Percentiles rank a stretch among this genome's conserved stretches.
Evolutionary conservation across 495 filamentous ascomycete species (phyloP).

Genomic region (Penicillium fimorum): DNA sequence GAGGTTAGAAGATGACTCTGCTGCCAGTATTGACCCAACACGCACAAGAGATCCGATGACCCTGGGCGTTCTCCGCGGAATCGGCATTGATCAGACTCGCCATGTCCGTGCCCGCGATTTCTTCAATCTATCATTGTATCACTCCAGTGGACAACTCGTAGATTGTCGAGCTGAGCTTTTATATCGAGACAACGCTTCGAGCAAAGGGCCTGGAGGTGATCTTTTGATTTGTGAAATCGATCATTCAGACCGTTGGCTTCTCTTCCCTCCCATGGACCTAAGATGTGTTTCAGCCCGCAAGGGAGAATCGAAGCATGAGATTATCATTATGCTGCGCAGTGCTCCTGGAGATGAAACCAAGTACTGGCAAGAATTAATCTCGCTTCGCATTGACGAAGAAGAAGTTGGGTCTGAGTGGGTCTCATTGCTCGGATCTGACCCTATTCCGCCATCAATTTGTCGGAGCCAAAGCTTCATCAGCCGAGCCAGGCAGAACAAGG

Average conservation of each 20-base stretch:
- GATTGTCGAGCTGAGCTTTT: constrained; percentile 88
- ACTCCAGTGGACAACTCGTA: constrained; percentile 86
- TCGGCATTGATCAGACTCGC: constrained; percentile 68
- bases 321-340: constrained; percentile 79
- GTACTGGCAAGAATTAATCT: constrained; percentile 79
- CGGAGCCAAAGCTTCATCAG: constrained; percentile 53
- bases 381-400: constrained; percentile 66
- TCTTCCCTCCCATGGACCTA: constrained; percentile 79
- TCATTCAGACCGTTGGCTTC: constrained; percentile 70
- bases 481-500: constrained; percentile 40
- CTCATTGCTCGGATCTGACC: constrained; percentile 71
- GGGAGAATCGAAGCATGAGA: constrained; percentile 65
- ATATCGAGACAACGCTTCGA: constrained; percentile 70
- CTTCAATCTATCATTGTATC: constrained; percentile 79
- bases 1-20: constrained; percentile 86
- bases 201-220: constrained; percentile 63
- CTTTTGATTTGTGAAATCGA: constrained; percentile 88
- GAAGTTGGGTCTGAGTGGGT: constrained; percentile 86
- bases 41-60: constrained; percentile 75
- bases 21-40: constrained; percentile 75
- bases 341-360: constrained; percentile 37
- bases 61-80: constrained; percentile 62
- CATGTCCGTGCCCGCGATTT: constrained; percentile 85
- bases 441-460: constrained; percentile 65
- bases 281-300: constrained; percentile 72